Base-by-base conservation (phyloP, 1,284 basidiomycete species). In the Moniliella sp. region DNA sequence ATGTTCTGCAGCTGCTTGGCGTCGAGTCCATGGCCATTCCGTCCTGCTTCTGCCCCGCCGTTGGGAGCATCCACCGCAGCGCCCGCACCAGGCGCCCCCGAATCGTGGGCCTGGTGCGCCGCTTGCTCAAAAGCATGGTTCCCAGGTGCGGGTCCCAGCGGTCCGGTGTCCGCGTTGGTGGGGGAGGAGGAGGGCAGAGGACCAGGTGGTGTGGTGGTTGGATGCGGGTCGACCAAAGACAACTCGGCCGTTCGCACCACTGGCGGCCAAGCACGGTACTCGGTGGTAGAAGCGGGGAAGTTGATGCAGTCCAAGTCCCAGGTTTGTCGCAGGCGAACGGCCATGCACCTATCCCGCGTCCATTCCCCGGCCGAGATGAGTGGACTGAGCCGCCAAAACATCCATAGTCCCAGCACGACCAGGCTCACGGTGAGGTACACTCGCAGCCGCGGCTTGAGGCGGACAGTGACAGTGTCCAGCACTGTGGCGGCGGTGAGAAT, bases 301-400 rank as follows among this genome's bases (percentile, higher is more conserved):
- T 52, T 48, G 26, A 52, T 78, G 74, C 86, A 94, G 35, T 74
- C 72, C 58, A 97, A 94, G 62, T 99, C 91, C 88, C 91, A 97
- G 2, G 73, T 76, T 64, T 76, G 79, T 33, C 84, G 50, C 80
- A 81, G 84, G 53, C 75, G 74, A 4, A 82, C 75, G 28, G 66
- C 68, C 38, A 72, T 63, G 55, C 88, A 97, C 39, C 78, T 69
- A 8, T 54, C 55, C 61, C 69, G 75, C 18, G 84, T 97, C 91
- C 91, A 97, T 0, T 71, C 67, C 12, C 63, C 70, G 0, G 81
- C 91, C 59, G 97, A 97, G 0, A 72, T 68, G 30, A 97, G 61
- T 0, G 88, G 78, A 41, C 75, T 77, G 56, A 83, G 78, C 52
- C 76, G 70, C 28, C 67, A 66, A 64, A 75, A 94, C 40, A 74